phyloP scores from a whole-genome alignment of 2,329 filamentous ascomycete genomes.

The Ophiosphaerella narmari region DNA sequence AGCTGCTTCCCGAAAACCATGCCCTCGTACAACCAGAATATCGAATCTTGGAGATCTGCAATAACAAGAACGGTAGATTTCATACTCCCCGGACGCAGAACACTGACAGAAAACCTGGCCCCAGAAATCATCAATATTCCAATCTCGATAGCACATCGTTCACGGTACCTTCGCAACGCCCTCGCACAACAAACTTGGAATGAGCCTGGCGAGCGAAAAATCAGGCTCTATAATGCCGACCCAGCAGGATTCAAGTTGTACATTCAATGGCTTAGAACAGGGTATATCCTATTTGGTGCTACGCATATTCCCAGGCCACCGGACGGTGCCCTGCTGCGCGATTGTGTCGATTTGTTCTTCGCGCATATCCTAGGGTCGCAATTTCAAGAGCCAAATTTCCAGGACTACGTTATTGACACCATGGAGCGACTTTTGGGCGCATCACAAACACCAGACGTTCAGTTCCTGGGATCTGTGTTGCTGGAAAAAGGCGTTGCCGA shows the following conservation, averaged over 20 bases:
- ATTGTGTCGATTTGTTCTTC: constrained; percentile 18
- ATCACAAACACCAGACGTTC: constrained; percentile 9
- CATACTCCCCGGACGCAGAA: constrained; percentile 10
- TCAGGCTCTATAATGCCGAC: constrained; percentile 11
- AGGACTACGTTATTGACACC: constrained; percentile 17
- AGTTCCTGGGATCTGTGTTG: constrained; percentile 8
- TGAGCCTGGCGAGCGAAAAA: background rate
- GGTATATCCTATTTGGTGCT: background rate
- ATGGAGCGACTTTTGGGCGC: constrained; percentile 2
- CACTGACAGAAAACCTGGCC: constrained; percentile 9
- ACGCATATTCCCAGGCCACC: background rate
- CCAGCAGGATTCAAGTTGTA: constrained; percentile 19
- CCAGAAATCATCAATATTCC: constrained; percentile 7
- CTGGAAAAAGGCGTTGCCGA: constrained; percentile 7
- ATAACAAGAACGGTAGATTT: constrained; percentile 6
- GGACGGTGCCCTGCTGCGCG: constrained; percentile 3
- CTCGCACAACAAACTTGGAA: constrained; percentile 1
- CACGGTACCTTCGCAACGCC: constrained; percentile 8
- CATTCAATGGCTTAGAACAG: constrained; percentile 11
- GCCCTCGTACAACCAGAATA: background rate
- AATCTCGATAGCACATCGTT: constrained; percentile 3
- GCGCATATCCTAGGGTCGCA: constrained; percentile 20
- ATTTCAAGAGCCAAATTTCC: constrained; percentile 14
- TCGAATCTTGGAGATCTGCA: background rate
- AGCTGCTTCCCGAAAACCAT: background rate